phyloP scores from a whole-genome alignment of 2,329 filamentous ascomycete genomes.

The Neopestalotiopsis clavispora region DNA sequence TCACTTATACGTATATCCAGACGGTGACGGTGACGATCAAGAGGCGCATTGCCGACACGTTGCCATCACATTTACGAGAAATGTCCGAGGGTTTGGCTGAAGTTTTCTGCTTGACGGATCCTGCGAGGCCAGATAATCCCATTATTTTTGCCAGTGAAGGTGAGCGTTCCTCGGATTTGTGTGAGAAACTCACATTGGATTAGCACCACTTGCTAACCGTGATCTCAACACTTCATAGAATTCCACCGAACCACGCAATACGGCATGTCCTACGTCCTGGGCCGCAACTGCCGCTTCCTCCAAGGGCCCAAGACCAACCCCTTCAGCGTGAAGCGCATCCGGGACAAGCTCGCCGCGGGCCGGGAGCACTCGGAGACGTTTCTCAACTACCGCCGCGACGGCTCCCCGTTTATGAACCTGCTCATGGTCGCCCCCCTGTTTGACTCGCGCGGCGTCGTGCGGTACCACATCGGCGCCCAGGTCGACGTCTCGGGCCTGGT shows the following conservation, averaged over 20 bases:
- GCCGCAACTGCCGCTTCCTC: conserved; percentile 78
- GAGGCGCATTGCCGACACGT: conserved; percentile 68
- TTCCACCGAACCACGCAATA: conserved; percentile 79
- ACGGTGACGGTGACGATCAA: conserved; percentile 74
- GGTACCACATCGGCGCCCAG: conserved; percentile 74
- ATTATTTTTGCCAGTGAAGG: conserved; percentile 80
- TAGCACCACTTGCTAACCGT: neutral
- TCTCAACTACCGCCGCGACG: conserved; percentile 78
- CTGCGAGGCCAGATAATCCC: conserved; percentile 73
- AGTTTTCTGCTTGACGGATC: conserved; percentile 78
- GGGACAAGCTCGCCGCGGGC: conserved; percentile 64
- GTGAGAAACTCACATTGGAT: neutral
- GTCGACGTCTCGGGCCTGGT: conserved; percentile 73
- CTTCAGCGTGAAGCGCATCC: conserved; percentile 64
- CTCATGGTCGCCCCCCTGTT: conserved; percentile 75
- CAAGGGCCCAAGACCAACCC: conserved; percentile 75
- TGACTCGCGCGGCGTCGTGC: conserved; percentile 68
- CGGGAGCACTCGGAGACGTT: conserved; percentile 76
- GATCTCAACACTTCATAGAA: conserved; percentile 47
- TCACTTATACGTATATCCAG: conserved; percentile 71
- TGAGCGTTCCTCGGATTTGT: conserved; percentile 35
- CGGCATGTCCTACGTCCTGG: conserved; percentile 73
- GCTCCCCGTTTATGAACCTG: conserved; percentile 78
- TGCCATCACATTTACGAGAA: conserved; percentile 67
- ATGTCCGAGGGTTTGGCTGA: conserved; percentile 78